A percentile compares a stretch with the other conserved stretches of the same genome.
phyloP scores from a whole-genome alignment of 2,329 filamentous ascomycete species.

The Tolypocladium amazonense region DNA sequence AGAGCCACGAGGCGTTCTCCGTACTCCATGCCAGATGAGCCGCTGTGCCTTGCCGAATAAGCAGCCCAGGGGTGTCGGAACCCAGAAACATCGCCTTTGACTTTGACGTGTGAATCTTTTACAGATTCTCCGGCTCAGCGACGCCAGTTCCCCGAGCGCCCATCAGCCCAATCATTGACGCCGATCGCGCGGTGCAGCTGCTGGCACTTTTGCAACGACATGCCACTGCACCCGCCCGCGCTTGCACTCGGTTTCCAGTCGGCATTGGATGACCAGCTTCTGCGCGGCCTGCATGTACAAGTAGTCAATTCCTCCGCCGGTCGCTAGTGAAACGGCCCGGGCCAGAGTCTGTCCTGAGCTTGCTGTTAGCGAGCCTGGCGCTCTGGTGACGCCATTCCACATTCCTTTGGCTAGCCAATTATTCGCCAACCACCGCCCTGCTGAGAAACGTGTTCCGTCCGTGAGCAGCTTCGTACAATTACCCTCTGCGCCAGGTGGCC shows the following conservation, averaged over 20 bases:
- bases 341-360: not conserved
- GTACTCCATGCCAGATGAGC: not conserved
- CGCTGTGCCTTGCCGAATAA: not conserved
- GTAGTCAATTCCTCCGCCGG: not conserved
- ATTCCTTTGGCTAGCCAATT: not conserved
- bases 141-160: not conserved
- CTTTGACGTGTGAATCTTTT: not conserved
- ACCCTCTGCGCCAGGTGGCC: not conserved
- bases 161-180: not conserved
- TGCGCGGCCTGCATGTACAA: too few relatives aligned
- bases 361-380: not conserved
- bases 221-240: not conserved
- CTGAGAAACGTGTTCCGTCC: not conserved
- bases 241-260: not conserved
- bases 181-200: not conserved
- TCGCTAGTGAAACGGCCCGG: not conserved
- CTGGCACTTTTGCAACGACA: not conserved
- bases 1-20: not conserved
- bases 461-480: not conserved
- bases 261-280: not conserved
- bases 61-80: not conserved
- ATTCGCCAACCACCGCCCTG: not conserved
- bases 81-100: not conserved
- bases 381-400: not conserved
- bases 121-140: not conserved